Evolutionary conservation across 345 rosid species (phyloP).

Genomic region (Noccaea bulbosa): DNA sequence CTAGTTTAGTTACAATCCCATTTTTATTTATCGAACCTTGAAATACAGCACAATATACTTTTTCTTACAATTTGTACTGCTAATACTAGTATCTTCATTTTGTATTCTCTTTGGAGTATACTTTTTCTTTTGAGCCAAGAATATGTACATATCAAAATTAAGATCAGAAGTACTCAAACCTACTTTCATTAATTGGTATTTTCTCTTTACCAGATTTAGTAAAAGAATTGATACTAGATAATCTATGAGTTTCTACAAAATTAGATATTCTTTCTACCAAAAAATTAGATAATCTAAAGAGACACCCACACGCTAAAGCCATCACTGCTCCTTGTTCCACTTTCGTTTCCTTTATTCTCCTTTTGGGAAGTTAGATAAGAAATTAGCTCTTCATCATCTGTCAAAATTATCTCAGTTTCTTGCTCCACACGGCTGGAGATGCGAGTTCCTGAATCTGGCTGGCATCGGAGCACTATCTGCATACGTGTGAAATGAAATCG

Average conservation of each 20-base stretch:
- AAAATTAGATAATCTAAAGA: constrained; percentile 22
- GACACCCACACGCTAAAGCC: constrained; percentile 41
- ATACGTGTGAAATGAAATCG: constrained; percentile 9
- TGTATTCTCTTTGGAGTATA: neutral
- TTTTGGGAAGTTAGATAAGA: constrained; percentile 18
- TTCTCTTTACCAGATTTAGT: neutral
- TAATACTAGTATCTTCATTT: neutral
- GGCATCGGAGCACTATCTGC: neutral
- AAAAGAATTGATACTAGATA: neutral
- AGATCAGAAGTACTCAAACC: neutral
- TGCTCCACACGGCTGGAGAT: constrained; percentile 40
- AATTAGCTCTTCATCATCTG: constrained; percentile 16
- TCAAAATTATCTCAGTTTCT: constrained; percentile 30
- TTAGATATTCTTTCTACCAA: constrained; percentile 12
- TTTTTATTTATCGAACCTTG: neutral
- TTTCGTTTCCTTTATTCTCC: constrained; percentile 14
- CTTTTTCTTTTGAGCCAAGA: neutral
- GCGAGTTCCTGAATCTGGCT: constrained; percentile 32
- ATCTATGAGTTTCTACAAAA: neutral
- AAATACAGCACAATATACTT: too few relatives aligned
- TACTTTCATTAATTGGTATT: neutral
- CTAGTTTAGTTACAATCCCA: neutral
- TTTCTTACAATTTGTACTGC: too few relatives aligned
- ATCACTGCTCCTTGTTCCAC: constrained; percentile 6
- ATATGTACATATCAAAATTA: neutral